Base-by-base conservation (phyloP, 192 early-diverging fungal genomes). In the Coemansia umbellata region DNA sequence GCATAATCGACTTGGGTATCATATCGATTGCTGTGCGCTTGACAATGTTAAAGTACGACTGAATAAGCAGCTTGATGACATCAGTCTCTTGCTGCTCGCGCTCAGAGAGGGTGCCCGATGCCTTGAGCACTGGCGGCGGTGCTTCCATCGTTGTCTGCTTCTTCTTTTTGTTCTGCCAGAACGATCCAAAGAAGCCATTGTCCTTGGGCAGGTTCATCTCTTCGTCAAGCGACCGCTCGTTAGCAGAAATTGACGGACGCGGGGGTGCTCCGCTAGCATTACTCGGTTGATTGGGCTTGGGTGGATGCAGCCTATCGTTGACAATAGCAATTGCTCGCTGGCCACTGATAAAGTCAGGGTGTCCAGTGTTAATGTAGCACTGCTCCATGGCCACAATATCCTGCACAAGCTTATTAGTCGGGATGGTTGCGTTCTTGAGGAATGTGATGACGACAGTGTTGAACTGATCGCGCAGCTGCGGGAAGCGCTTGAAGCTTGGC, bases 1-100 rank as follows among this genome's bases (percentile, higher is more conserved):
- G 84, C 95, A 99, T 99, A 50, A 99, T 86, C 4, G 95, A 90
- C 70, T 99, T 99, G 42, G 97, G 97, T 0, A 99, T 89, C 80
- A 97, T 87, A 67, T 99, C 97, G 44, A 92, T 84, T 39, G 92
- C 82, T 4, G 95, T 97, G 53, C 94, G 90, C 80, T 99, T 99
- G 48, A 98, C 95, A 80, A 99, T 98, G 69, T 92, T 91, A 67
- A 86, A 99, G 82, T 99, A 99, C 15, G 95, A 98, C 55, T 91
- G 83, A 50, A 99, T 92, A 50, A 97, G 78, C 42, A 98, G 78
- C 78, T 98, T 99, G 66, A 98, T 99, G 15, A 99, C 94, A 78
- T 99, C 97, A 3, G 90, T 98, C 58, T 99, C 97, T 79, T 95
- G 90, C 69, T 85, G 81, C 77, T 99, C 97, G 41, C 95, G 86